A percentile compares a stretch with the other conserved stretches of the same genome.
Conservation (phyloP, 495 filamentous ascomycete genomes). For the Pyrenula massariospora region DNA sequence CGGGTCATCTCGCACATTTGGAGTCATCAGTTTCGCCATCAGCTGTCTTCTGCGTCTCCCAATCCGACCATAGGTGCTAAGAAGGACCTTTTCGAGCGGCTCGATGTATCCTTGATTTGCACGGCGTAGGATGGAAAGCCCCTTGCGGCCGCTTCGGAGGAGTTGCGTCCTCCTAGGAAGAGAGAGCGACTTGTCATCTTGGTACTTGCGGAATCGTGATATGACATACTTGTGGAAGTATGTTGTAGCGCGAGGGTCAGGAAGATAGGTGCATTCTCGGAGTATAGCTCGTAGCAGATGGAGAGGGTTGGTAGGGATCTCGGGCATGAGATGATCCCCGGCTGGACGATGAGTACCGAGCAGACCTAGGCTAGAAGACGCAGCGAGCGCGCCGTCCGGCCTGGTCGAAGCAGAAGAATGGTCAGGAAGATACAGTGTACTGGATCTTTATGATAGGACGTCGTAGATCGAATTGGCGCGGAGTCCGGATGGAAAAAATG, state of each 20-base stretch:
- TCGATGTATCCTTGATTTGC: constrained; percentile 54
- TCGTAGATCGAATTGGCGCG: no score
- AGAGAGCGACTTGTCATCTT: constrained; percentile 9
- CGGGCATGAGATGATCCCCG: constrained; percentile 1
- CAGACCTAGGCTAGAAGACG: background rate
- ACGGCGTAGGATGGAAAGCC: constrained; percentile 29
- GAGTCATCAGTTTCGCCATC: constrained; percentile 31
- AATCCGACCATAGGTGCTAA: constrained; percentile 59
- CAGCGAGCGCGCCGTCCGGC: no score
- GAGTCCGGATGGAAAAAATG: no score
- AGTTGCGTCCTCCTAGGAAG: constrained; percentile 1
- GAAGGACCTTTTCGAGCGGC: constrained; percentile 52
- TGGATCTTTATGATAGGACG: no score
- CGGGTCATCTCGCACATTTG: constrained; percentile 21
- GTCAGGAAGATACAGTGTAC: no score
- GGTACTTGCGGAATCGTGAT: constrained; percentile 36
- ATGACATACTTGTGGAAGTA: constrained; percentile 48
- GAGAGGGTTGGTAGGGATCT: constrained; percentile 26
- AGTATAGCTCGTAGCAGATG: constrained; percentile 68
- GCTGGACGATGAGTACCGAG: no score
- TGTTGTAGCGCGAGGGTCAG: constrained; percentile 52
- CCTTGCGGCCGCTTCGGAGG: constrained; percentile 19
- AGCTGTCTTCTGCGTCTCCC: constrained; percentile 59
- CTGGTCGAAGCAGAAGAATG: no score
- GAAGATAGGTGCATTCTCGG: constrained; percentile 77